phyloP scores from a whole-genome alignment of 192 early-diverging fungal species.

The Radiomyces spectabilis region DNA sequence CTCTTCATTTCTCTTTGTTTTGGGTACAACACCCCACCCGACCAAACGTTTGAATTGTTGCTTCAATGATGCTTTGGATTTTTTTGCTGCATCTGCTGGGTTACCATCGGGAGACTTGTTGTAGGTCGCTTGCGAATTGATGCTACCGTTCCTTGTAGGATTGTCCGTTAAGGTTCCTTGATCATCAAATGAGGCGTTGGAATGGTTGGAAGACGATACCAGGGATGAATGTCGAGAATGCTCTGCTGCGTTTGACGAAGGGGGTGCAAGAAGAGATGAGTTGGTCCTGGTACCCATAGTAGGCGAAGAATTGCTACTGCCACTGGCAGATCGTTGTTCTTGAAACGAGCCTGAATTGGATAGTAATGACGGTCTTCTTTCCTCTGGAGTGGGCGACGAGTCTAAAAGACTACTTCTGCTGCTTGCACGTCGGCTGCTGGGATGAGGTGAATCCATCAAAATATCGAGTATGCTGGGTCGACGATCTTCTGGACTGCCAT shows the following conservation, averaged over 20 bases:
- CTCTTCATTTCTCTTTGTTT: no score
- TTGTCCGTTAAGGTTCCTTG: no score
- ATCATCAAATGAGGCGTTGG: background rate
- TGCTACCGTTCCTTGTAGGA: no score
- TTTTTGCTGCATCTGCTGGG: no score
- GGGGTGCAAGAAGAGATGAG: background rate
- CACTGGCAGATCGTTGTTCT: no score
- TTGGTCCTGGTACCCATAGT: background rate
- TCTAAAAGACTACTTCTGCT: background rate
- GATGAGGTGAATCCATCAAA: slow-evolving; percentile 5
- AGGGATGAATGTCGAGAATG: background rate
- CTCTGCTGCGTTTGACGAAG: background rate
- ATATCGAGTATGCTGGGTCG: slow-evolving; percentile 16
- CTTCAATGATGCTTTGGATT: background rate
- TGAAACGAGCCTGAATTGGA: background rate
- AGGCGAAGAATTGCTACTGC: no score
- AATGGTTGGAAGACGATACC: background rate
- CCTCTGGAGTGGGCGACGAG: background rate
- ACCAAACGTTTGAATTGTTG: slow-evolving; percentile 3
- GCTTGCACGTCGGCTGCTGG: background rate
- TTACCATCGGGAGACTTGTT: no score
- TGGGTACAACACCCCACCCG: no score
- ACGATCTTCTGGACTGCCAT: background rate
- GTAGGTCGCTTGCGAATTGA: no score
- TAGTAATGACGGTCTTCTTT: background rate